A percentile compares a stretch with the other conserved stretches of the same genome.
Evolutionary conservation across 2,329 filamentous ascomycete species (phyloP).

Genomic region (Cladobotryum protrusum): DNA sequence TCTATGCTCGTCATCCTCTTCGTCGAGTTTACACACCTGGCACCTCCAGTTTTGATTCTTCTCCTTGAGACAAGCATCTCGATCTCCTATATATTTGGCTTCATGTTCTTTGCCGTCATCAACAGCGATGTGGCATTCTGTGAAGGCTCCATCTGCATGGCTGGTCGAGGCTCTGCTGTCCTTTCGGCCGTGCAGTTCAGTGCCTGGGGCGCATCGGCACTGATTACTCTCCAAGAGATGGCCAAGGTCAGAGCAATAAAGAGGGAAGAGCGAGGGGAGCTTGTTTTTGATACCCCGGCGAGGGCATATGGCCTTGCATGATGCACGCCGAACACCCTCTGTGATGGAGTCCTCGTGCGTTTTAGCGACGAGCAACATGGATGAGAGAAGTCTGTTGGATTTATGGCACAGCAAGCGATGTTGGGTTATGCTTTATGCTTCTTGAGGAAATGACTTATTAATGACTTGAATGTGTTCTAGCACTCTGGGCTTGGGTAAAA

Average conservation of each 20-base stretch:
- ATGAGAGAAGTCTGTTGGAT: no score
- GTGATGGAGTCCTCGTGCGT: no score
- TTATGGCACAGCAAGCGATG: no score
- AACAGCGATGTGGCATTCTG: conserved; percentile 51
- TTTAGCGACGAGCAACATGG: no score
- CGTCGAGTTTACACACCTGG: conserved; percentile 35
- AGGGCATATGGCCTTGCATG: no score
- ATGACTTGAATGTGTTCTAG: no score
- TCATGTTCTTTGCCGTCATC: conserved; percentile 53
- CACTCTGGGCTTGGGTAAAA: no score
- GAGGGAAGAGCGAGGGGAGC: no score
- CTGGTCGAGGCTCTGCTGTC: conserved; percentile 48
- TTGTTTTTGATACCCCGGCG: no score
- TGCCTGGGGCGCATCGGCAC: conserved; percentile 45
- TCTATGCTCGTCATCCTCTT: conserved; percentile 50
- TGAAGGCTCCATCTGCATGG: conserved; percentile 49
- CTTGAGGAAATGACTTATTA: no score
- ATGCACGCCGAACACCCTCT: no score
- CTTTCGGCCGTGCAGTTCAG: conserved; percentile 49
- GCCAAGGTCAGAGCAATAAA: neutral
- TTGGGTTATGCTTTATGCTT: no score
- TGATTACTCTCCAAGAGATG: conserved; percentile 37
- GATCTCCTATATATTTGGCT: conserved; percentile 53
- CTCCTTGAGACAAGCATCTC: conserved; percentile 48
- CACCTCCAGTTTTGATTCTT: conserved; percentile 35